phyloP scores from a whole-genome alignment of 1,284 basidiomycete species.

The Rhodotorula mucilaginosa region DNA sequence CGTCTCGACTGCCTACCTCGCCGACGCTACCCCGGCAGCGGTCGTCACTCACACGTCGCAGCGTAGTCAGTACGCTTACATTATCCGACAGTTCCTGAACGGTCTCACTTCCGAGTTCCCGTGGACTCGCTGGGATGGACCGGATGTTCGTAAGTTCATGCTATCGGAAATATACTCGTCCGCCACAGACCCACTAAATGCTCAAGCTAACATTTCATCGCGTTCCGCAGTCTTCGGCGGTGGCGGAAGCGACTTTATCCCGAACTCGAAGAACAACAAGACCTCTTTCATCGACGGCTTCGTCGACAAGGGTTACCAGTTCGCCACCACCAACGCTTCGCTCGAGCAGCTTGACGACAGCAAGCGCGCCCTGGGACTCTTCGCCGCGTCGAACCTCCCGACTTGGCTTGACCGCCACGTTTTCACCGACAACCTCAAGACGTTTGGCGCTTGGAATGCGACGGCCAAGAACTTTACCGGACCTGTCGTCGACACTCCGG shows the following conservation, averaged over 20 bases:
- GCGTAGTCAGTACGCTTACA: constrained; percentile 47
- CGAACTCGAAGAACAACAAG: constrained; percentile 41
- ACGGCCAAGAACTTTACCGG: constrained; percentile 19
- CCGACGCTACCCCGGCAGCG: constrained; percentile 52
- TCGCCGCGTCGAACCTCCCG: constrained; percentile 50
- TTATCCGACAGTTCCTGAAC: constrained; percentile 50
- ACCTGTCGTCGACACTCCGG: constrained; percentile 47
- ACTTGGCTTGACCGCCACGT: constrained; percentile 51
- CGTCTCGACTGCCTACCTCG: constrained; percentile 52
- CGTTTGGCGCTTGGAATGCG: constrained; percentile 8
- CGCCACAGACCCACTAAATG: background rate
- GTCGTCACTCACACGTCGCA: constrained; percentile 47
- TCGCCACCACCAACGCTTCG: constrained; percentile 49
- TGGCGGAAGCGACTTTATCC: constrained; percentile 36
- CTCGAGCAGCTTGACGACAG: constrained; percentile 48
- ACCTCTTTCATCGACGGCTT: constrained; percentile 47
- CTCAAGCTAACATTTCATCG: background rate
- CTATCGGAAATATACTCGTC: background rate
- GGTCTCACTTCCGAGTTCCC: constrained; percentile 48
- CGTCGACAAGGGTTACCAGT: constrained; percentile 49
- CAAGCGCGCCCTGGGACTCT: constrained; percentile 51
- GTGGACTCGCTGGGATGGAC: constrained; percentile 50
- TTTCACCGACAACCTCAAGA: constrained; percentile 47
- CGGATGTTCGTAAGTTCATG: constrained; percentile 20
- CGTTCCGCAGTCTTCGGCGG: constrained; percentile 27